Percentiles rank a stretch among this genome's conserved stretches.
These are phyloP conservation scores for Russula earlei DNA, from an alignment of 768 basidiomycete genomes.

Conservation along the genomic window DNA sequence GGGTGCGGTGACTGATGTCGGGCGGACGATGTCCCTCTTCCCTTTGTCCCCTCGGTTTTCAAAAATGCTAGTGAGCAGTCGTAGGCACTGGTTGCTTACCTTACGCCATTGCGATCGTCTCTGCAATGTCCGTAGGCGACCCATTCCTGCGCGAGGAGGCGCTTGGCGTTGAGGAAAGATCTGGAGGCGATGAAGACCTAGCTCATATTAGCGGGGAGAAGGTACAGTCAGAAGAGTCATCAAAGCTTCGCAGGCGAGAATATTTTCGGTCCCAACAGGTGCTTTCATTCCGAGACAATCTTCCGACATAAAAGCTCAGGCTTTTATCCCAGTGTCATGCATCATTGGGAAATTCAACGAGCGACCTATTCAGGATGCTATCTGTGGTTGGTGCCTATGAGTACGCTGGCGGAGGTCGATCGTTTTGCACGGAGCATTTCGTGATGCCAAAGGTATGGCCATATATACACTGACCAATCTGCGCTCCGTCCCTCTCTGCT, in stretches of 20 bases:
- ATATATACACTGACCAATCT: constrained; percentile 10
- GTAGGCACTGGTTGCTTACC: constrained; percentile 86
- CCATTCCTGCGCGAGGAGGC: constrained; percentile 86
- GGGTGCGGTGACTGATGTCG: constrained; percentile 77
- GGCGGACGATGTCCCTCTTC: constrained; percentile 88
- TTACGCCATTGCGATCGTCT: constrained; percentile 85
- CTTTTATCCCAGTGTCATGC: constrained; percentile 52
- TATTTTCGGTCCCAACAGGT: constrained; percentile 83
- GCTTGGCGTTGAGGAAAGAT: constrained; percentile 36
- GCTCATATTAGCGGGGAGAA: constrained; percentile 39
- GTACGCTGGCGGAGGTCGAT: constrained; percentile 69
- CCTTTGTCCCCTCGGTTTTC: constrained; percentile 91
- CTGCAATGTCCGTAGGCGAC: constrained; percentile 88
- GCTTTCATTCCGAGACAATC: constrained; percentile 20
- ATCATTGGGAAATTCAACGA: constrained; percentile 66
- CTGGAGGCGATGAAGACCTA: constrained; percentile 33
- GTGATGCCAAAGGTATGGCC: constrained; percentile 78
- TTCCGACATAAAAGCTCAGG: background rate
- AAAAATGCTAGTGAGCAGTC: constrained; percentile 84
- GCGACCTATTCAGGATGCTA: constrained; percentile 80
- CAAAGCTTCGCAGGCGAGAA: constrained; percentile 54
- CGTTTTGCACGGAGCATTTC: constrained; percentile 85
- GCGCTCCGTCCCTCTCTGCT: background rate
- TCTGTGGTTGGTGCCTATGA: constrained; percentile 98
- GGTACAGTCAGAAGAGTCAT: constrained; percentile 44